These are phyloP conservation scores for Biscogniauxia marginata DNA, from an alignment of 2,329 filamentous ascomycete genomes.

Conservation along the genomic window DNA sequence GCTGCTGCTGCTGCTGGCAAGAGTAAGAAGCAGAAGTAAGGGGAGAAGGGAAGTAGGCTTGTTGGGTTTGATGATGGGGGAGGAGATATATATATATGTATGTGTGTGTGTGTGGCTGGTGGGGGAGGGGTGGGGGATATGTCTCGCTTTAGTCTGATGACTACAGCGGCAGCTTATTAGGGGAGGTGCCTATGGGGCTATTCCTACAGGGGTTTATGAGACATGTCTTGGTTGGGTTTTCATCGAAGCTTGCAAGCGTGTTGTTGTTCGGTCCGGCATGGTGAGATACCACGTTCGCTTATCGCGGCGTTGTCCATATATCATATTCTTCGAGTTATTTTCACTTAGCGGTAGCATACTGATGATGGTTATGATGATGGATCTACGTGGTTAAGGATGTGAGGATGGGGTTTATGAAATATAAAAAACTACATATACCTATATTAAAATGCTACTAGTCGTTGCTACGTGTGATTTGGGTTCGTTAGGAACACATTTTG, in stretches of 20 bases:
- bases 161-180: background rate
- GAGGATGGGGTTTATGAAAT: background rate
- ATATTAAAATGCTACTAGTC: too few relatives aligned
- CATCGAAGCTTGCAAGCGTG: background rate
- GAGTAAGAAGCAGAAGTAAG: constrained; percentile 34
- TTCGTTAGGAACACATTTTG: too few relatives aligned
- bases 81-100: too few relatives aligned
- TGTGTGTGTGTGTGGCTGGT: too few relatives aligned
- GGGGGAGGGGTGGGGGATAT: background rate
- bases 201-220: background rate
- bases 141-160: background rate
- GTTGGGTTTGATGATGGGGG: background rate
- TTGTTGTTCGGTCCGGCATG: too few relatives aligned
- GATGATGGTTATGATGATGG: background rate
- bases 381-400: background rate
- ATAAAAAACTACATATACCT: too few relatives aligned
- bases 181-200: background rate
- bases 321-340: too few relatives aligned
- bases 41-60: background rate
- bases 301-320: too few relatives aligned
- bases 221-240: background rate
- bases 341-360: background rate
- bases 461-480: too few relatives aligned
- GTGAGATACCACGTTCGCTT: too few relatives aligned
- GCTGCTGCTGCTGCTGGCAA: constrained; percentile 18